These are phyloP conservation scores for Incumbomyces delicatus DNA, from an alignment of 2,329 filamentous ascomycete species.

Conservation along the genomic window DNA sequence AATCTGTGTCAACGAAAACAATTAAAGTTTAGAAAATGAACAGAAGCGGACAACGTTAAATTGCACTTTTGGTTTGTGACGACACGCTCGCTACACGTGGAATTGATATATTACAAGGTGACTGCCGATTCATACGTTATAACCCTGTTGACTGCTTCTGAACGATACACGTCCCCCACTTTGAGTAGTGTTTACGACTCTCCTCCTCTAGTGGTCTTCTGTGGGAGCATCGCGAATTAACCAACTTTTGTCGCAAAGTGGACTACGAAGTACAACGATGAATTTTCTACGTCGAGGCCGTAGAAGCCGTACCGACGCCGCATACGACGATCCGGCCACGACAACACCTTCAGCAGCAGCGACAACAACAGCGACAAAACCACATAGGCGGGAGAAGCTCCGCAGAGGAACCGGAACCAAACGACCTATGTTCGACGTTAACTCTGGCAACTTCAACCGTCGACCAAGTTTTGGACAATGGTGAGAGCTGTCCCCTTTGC, in stretches of 20 bases:
- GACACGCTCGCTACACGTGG: neutral
- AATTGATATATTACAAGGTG: neutral
- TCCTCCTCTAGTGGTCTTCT: too few species aligned
- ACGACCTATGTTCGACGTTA: slow-evolving; percentile 13
- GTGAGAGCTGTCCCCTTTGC: slow-evolving; percentile 30
- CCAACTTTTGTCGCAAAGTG: neutral
- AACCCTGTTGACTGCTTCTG: neutral
- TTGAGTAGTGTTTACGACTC: neutral
- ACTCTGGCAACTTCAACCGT: slow-evolving; percentile 34
- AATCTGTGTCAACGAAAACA: too few species aligned
- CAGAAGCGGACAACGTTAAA: neutral
- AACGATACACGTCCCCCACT: neutral
- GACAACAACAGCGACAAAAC: neutral
- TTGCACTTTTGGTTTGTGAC: neutral
- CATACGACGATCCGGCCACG: neutral
- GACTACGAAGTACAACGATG: neutral
- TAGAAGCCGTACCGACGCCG: neutral
- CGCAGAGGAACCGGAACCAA: neutral
- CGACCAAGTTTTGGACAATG: slow-evolving; percentile 58
- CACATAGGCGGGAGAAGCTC: neutral
- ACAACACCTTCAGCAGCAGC: neutral
- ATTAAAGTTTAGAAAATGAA: neutral
- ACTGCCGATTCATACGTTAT: too few species aligned
- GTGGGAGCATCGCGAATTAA: neutral
- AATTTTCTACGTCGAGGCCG: neutral